These are phyloP conservation scores for Fagopyrum esculentum DNA, from an alignment of 148 eudicot species.

Conservation along the genomic window DNA sequence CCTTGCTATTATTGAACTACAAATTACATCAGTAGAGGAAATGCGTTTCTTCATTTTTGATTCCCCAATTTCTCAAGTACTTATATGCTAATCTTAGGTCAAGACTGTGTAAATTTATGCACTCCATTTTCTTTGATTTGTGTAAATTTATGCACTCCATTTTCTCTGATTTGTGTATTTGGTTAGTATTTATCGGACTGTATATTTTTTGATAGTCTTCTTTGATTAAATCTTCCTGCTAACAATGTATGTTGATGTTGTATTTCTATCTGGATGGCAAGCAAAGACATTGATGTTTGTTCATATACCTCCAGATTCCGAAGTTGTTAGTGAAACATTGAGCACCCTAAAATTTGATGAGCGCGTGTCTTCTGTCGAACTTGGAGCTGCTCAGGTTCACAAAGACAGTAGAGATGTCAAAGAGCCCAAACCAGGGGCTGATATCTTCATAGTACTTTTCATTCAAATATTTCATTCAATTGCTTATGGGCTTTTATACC, in stretches of 20 bases:
- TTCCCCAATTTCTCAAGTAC: too few species aligned
- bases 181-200: slow-evolving; percentile 33
- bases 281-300: slow-evolving; percentile 97
- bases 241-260: slow-evolving; percentile 1
- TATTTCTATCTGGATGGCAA: slow-evolving; percentile 65
- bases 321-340: slow-evolving; percentile 75
- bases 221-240: neutral
- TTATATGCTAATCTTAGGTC: too few species aligned
- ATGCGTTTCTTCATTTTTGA: too few species aligned
- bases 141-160: too few species aligned
- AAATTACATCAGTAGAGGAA: neutral
- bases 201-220: neutral
- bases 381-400: slow-evolving; percentile 80
- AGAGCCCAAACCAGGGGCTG: slow-evolving; percentile 84
- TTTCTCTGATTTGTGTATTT: slow-evolving; percentile 1
- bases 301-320: slow-evolving; percentile 84
- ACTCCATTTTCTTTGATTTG: too few species aligned
- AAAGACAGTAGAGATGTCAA: slow-evolving; percentile 59
- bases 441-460: neutral
- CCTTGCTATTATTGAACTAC: neutral
- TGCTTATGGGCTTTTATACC: too few species aligned
- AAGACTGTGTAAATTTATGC: too few species aligned
- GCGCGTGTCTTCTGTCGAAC: slow-evolving; percentile 85
- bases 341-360: slow-evolving; percentile 96
- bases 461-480: too few species aligned